Evolutionary conservation across 495 filamentous ascomycete species (phyloP).

Genomic region (Baudoinia panamericana): DNA sequence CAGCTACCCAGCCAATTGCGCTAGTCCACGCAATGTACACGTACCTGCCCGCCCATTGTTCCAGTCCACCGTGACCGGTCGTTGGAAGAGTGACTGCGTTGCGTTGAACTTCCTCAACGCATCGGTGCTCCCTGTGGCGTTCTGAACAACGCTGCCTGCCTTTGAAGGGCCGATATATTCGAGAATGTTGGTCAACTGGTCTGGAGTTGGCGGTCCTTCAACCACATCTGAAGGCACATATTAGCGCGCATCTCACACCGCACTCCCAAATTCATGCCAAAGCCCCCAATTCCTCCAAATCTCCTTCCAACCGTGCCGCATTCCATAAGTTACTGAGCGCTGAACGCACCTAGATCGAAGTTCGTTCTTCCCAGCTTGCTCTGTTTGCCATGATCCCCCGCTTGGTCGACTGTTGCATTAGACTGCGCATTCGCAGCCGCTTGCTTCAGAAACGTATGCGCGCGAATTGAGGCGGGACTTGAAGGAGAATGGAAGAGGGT

Average conservation of each 20-base stretch:
- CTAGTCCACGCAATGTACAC: constrained; percentile 5
- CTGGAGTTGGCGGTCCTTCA: constrained; percentile 62
- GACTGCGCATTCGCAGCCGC: constrained; percentile 47
- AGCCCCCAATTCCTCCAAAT: neutral
- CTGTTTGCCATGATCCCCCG: constrained; percentile 44
- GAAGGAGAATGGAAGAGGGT: constrained; percentile 86
- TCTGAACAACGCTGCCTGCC: constrained; percentile 50
- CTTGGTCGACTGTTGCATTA: constrained; percentile 52
- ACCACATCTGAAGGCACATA: constrained; percentile 49
- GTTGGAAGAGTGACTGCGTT: constrained; percentile 45
- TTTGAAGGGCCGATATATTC: constrained; percentile 59
- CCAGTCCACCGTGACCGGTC: constrained; percentile 84
- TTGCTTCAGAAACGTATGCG: constrained; percentile 62
- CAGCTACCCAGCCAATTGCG: neutral
- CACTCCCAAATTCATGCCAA: neutral
- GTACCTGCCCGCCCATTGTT: constrained; percentile 63
- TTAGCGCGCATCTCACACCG: neutral
- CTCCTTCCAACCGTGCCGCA: neutral
- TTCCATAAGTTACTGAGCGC: no score
- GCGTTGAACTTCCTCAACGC: constrained; percentile 58
- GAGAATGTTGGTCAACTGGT: constrained; percentile 77
- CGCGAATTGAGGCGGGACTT: constrained; percentile 48
- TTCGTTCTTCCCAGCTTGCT: constrained; percentile 43
- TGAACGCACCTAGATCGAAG: constrained; percentile 56
- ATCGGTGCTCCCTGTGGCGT: constrained; percentile 56